Conservation (phyloP, 345 rosid species). For the Diplotaxis tenuifolia region DNA sequence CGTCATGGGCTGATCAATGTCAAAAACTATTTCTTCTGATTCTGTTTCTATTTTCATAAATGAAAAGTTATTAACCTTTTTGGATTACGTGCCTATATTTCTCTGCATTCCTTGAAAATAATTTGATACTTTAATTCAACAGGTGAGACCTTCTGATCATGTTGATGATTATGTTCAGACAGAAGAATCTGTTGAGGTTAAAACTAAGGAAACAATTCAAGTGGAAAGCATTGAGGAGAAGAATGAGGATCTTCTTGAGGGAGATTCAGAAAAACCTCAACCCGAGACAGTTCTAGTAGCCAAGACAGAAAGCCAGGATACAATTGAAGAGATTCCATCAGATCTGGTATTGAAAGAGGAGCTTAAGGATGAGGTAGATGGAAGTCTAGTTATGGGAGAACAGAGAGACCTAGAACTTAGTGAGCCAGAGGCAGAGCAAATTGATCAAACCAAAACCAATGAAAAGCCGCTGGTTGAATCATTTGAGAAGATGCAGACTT, state of each 20-base stretch:
- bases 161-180: constrained; percentile 6
- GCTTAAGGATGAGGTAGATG: constrained; percentile 3
- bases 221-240: neutral
- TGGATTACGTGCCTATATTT: neutral
- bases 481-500: neutral
- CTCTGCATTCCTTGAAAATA: neutral
- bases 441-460: neutral
- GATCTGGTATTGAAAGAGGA: neutral
- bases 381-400: constrained; percentile 5
- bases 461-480: constrained; percentile 3
- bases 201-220: neutral
- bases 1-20: neutral
- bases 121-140: constrained; percentile 13
- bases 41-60: neutral
- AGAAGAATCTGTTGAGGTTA: constrained; percentile 9
- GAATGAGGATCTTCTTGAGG: constrained; percentile 2
- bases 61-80: neutral
- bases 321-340: neutral
- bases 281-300: neutral
- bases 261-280: neutral
- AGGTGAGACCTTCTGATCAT: constrained; percentile 33
- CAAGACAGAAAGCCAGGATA: neutral
- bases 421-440: neutral
- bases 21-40: no score
- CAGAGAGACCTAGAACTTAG: neutral